A percentile compares a stretch with the other conserved stretches of the same genome.
Evolutionary conservation across 257 asterid species (phyloP).

Genomic region (Nicotiana knightiana): DNA sequence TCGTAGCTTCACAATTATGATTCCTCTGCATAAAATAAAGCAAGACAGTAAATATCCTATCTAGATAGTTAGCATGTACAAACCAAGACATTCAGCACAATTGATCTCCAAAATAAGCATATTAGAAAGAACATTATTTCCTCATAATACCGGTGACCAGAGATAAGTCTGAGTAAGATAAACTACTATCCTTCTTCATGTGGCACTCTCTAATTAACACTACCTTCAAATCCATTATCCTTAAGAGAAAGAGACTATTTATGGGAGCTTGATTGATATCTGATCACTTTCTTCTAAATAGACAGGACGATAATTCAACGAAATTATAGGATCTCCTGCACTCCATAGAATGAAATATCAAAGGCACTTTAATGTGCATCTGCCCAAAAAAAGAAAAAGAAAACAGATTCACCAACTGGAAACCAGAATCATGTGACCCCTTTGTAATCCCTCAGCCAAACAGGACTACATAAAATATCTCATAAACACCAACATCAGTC

Average conservation of each 20-base stretch:
- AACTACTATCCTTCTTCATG: not conserved
- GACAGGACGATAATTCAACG: not conserved
- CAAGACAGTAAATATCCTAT: not conserved
- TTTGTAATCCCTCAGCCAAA: not conserved
- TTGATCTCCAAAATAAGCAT: not conserved
- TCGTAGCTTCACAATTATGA: constrained; percentile 94
- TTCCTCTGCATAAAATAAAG: constrained; percentile 51
- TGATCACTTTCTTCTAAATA: not conserved
- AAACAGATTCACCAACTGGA: not conserved
- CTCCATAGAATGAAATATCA: not conserved
- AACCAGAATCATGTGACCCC: not conserved
- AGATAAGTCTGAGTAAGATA: not conserved
- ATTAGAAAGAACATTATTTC: not conserved
- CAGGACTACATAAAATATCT: not conserved
- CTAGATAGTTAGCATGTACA: not conserved
- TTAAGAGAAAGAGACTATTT: not conserved
- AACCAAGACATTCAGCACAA: not conserved
- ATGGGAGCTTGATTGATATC: not conserved
- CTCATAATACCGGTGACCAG: not conserved
- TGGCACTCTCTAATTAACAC: not conserved
- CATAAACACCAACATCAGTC: not conserved
- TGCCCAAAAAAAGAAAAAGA: not conserved
- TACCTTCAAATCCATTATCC: not conserved
- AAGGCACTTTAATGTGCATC: constrained; percentile 1
- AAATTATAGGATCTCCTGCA: not conserved